Evolutionary conservation across 768 basidiomycete species (phyloP).

Genomic region (Saitozyma podzolica): DNA sequence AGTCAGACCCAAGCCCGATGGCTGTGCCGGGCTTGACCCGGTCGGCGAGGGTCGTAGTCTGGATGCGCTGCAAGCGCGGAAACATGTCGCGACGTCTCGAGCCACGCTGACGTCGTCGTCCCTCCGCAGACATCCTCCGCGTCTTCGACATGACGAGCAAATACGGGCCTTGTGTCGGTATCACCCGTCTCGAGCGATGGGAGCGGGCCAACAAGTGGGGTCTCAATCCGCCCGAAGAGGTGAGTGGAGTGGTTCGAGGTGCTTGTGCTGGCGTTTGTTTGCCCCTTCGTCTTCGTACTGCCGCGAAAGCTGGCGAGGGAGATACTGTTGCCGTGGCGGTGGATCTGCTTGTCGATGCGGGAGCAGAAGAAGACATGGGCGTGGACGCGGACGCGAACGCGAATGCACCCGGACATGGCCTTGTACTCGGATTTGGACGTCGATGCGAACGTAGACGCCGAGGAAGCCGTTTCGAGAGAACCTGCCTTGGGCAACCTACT

Average conservation of each 20-base stretch:
- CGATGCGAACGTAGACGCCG: too few relatives aligned
- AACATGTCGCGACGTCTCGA: too few relatives aligned
- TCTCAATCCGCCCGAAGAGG: slow-evolving; percentile 76
- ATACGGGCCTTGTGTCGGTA: slow-evolving; percentile 48
- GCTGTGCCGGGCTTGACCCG: slow-evolving; percentile 54
- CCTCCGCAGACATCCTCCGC: slow-evolving; percentile 41
- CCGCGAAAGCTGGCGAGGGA: not conserved
- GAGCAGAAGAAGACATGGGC: too few relatives aligned
- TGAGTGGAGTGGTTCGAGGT: slow-evolving; percentile 47
- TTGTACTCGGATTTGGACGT: too few relatives aligned
- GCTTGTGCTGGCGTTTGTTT: not conserved
- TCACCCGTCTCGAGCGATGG: slow-evolving; percentile 80
- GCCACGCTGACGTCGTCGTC: too few relatives aligned
- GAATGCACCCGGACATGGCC: too few relatives aligned
- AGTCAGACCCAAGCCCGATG: not conserved
- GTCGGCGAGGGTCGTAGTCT: too few relatives aligned
- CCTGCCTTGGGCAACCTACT: not conserved
- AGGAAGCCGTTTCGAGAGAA: too few relatives aligned
- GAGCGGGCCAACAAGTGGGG: slow-evolving; percentile 76
- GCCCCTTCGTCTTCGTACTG: not conserved
- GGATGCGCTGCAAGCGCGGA: too few relatives aligned
- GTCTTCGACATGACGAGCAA: slow-evolving; percentile 50
- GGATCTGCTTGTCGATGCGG: not conserved
- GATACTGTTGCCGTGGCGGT: not conserved
- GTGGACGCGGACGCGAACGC: too few relatives aligned